Percentiles rank a stretch among this genome's conserved stretches.
Conservation (phyloP, 2,329 filamentous ascomycete species). For the Dothistroma pini region DNA sequence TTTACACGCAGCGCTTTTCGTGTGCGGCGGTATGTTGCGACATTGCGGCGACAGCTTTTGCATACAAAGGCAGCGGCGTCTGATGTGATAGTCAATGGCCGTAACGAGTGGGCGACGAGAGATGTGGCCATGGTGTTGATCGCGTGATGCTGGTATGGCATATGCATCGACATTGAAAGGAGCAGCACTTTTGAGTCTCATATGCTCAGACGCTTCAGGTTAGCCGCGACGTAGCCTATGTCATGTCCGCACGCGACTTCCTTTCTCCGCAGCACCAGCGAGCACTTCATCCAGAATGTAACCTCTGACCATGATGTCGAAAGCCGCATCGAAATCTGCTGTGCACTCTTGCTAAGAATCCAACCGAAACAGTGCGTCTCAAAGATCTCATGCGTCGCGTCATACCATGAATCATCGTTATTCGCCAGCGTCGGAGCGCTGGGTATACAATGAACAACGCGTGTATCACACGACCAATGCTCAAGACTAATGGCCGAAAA, state of each 20-base stretch:
- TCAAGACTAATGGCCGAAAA: too few species aligned
- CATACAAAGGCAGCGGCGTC: slow-evolving; percentile 28
- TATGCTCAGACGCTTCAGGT: not conserved
- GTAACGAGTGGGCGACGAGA: slow-evolving; percentile 18
- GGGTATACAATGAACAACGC: too few species aligned
- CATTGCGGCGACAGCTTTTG: slow-evolving; percentile 37
- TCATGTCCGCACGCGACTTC: not conserved
- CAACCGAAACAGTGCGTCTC: too few species aligned
- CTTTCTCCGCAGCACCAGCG: not conserved
- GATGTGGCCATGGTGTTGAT: slow-evolving; percentile 22
- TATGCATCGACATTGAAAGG: slow-evolving; percentile 5
- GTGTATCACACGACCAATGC: too few species aligned
- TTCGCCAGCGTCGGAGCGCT: too few species aligned
- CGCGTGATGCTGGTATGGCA: slow-evolving; percentile 15
- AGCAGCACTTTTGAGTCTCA: slow-evolving; percentile 1
- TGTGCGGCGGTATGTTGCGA: slow-evolving; percentile 46
- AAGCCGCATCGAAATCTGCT: too few species aligned
- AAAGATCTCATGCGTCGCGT: too few species aligned
- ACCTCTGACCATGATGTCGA: too few species aligned
- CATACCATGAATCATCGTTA: too few species aligned
- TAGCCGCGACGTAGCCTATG: too few species aligned
- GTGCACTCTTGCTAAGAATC: too few species aligned
- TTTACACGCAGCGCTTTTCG: slow-evolving; percentile 46
- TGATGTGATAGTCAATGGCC: slow-evolving; percentile 24
- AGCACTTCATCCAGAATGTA: too few species aligned